These are phyloP conservation scores for Calocybe indica DNA, from an alignment of 768 basidiomycete genomes.

Conservation along the genomic window DNA sequence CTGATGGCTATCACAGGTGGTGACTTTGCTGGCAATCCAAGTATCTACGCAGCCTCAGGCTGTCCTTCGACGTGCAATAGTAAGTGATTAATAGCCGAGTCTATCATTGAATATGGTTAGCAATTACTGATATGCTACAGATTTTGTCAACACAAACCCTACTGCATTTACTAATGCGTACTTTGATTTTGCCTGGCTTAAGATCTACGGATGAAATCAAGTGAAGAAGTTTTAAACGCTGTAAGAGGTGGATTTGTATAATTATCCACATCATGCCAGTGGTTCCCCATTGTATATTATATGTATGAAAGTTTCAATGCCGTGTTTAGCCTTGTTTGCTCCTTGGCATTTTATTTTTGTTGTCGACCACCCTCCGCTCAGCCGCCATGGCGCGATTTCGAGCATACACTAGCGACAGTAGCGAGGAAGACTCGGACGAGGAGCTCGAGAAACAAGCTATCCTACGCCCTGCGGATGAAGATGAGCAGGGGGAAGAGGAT, in stretches of 20 bases:
- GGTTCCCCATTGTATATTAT: not conserved
- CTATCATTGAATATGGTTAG: not conserved
- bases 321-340: not conserved
- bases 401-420: constrained; percentile 57
- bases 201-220: constrained; percentile 23
- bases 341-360: not conserved
- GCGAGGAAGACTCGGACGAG: constrained; percentile 34
- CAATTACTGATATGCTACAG: constrained; percentile 21
- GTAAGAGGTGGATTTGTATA: not conserved
- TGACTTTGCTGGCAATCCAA: constrained; percentile 44
- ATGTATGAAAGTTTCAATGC: not conserved
- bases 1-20: constrained; percentile 33
- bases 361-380: not conserved
- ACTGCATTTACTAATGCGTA: constrained; percentile 61
- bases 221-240: not conserved
- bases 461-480: constrained; percentile 22
- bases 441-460: constrained; percentile 17
- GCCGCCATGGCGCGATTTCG: constrained; percentile 60
- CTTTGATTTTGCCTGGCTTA: constrained; percentile 63
- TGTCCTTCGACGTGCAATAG: constrained; percentile 50
- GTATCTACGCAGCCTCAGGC: constrained; percentile 35
- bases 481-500: constrained; percentile 32
- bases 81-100: constrained; percentile 20
- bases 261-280: not conserved
- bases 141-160: constrained; percentile 64